Conservation (phyloP, 352 stramenopile species). For the Globisporangium heterothallicum region DNA sequence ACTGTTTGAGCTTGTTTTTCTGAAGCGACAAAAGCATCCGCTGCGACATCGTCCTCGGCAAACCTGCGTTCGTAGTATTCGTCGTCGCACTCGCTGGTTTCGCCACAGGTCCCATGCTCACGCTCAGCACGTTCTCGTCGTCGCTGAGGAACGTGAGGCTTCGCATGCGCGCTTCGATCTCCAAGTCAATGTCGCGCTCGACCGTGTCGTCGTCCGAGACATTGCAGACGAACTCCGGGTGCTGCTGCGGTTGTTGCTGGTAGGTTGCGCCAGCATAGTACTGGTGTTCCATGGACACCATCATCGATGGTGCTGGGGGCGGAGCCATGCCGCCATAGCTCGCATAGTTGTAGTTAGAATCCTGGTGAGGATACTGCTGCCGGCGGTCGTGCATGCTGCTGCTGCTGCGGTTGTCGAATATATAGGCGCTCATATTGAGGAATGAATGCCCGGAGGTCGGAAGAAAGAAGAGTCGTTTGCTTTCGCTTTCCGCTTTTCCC, state of each 20-base stretch:
- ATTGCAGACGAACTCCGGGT: slow-evolving; percentile 37
- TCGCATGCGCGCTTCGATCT: slow-evolving; percentile 59
- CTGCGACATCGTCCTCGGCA: slow-evolving; percentile 44
- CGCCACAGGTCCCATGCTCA: slow-evolving; percentile 2
- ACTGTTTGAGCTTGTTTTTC: slow-evolving; percentile 24
- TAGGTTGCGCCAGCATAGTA: slow-evolving; percentile 5
- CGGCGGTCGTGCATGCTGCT: neutral
- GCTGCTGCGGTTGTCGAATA: slow-evolving; percentile 12
- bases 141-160: slow-evolving; percentile 18
- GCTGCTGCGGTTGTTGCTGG: slow-evolving; percentile 5
- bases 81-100: neutral
- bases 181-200: slow-evolving; percentile 65
- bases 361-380: neutral
- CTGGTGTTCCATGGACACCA: slow-evolving; percentile 9
- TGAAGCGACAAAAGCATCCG: slow-evolving; percentile 57
- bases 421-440: slow-evolving; percentile 13
- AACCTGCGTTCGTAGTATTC: slow-evolving; percentile 7
- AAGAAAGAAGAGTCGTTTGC: slow-evolving; percentile 12
- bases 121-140: slow-evolving; percentile 12
- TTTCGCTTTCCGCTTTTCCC: neutral
- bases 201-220: slow-evolving; percentile 58
- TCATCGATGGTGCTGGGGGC: neutral
- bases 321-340: neutral
- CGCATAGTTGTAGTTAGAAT: neutral
- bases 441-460: slow-evolving; percentile 12